Base-by-base conservation (phyloP, 305 asterid species). In the Solanum aculeatissimum region DNA sequence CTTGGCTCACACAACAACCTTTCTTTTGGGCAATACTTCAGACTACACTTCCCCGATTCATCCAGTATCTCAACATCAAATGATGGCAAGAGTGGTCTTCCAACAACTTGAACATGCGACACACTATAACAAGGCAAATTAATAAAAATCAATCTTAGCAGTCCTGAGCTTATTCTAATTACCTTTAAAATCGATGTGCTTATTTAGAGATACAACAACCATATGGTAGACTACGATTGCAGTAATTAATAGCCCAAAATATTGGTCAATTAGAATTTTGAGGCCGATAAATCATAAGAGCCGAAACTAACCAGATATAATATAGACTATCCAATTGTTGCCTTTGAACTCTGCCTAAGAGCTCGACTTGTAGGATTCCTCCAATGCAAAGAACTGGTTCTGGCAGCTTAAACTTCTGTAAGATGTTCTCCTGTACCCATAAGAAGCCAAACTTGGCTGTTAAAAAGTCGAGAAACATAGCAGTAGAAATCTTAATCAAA, bases 361-460 rank as follows among this genome's bases (percentile, higher is more conserved):
- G 91, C 91, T 96, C 97, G 27, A 96, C 87, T 89, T 88, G 91
- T 89, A 96, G 87, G 85, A 90, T 87, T 69, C 96, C 98, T 19
- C 99, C 99, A 18, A 93, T 68, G 85, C 95, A 93, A 80, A 95
- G 91, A 85, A 91, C 88, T 3, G 98, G 98, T 86, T 93, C 86
- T 0, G 98, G 95, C 42, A 96, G 92, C 93, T 91, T 90, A 87
- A 93, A 95, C 84, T 89, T 87, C 89, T 94, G 97, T 97, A 93
- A 85, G 82, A 83, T 80, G 85, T 92, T 92, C 85, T 94, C 97
- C 98, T 95, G 88, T 53, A 83, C 75, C n/a, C 85, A 88, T 84
- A 69, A 71, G 32, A 35, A 60, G 83, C 85, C 83, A 57, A 42
- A 71, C 25, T 38, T 40, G 25, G 82, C 83, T 66, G 11, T 38